Evolutionary conservation across 371 early-diverging fungal genomes (phyloP).

Genomic region (Lichtheimia ornata): DNA sequence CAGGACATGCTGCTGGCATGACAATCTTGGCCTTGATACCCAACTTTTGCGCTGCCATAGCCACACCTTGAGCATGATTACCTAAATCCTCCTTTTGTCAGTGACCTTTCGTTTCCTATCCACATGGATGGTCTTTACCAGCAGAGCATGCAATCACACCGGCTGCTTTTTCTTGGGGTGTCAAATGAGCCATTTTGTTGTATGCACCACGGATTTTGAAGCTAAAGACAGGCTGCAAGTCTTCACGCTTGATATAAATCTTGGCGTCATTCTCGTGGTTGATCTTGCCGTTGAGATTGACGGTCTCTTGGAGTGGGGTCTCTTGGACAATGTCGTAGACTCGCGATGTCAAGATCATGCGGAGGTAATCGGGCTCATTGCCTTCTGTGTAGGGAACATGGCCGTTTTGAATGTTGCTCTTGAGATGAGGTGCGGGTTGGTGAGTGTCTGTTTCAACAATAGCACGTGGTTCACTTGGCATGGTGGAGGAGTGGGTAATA

Average conservation of each 20-base stretch:
- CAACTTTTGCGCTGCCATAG: conserved; percentile 87
- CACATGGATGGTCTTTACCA: conserved; percentile 38
- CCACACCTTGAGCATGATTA: conserved; percentile 96
- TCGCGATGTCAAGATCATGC: conserved; percentile 86
- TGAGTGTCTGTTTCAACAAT: conserved; percentile 25
- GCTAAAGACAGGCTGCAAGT: conserved; percentile 94
- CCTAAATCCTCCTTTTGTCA: conserved; percentile 51
- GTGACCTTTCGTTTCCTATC: neutral
- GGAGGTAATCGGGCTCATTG: conserved; percentile 78
- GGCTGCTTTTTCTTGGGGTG: conserved; percentile 69
- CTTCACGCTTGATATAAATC: conserved; percentile 91
- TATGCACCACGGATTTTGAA: conserved; percentile 98
- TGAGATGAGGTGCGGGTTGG: conserved; percentile 25
- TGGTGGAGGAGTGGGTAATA: neutral
- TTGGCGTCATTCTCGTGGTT: conserved; percentile 42
- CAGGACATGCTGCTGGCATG: conserved; percentile 85
- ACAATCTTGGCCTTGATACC: conserved; percentile 94
- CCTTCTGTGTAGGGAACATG: conserved; percentile 11
- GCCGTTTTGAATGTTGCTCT: neutral
- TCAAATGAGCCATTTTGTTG: conserved; percentile 84
- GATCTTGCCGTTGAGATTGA: conserved; percentile 75
- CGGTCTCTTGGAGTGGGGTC: conserved; percentile 83
- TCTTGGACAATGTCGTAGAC: conserved; percentile 93
- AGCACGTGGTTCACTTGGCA: conserved; percentile 15
- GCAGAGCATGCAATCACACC: conserved; percentile 97